phyloP scores from a whole-genome alignment of 2,329 filamentous ascomycete genomes.

The Endothia cerciana region DNA sequence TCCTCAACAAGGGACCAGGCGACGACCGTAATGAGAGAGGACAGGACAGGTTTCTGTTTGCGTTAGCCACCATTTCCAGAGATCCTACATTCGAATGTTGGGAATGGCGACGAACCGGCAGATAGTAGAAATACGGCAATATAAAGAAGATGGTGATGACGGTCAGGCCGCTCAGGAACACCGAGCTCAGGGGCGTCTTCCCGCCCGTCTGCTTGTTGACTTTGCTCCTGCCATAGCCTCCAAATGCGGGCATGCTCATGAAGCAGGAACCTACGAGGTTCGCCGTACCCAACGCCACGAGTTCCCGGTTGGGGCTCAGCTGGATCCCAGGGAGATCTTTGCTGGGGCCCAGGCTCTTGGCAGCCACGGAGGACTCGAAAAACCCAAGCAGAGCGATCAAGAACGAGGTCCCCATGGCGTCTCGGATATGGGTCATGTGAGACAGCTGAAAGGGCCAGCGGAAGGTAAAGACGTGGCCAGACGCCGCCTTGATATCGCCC shows the following conservation, averaged over 20 bases:
- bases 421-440: slow-evolving; percentile 80
- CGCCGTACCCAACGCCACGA: slow-evolving; percentile 87
- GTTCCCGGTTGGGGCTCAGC: slow-evolving; percentile 87
- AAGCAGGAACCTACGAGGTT: slow-evolving; percentile 93
- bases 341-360: slow-evolving; percentile 78
- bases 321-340: slow-evolving; percentile 78
- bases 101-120: slow-evolving; percentile 69
- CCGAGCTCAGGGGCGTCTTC: slow-evolving; percentile 89
- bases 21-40: slow-evolving; percentile 92
- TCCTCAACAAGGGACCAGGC: slow-evolving; percentile 95
- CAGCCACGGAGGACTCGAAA: slow-evolving; percentile 95
- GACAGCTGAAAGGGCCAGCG: slow-evolving; percentile 81
- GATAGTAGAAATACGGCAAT: slow-evolving; percentile 89
- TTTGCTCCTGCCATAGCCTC: slow-evolving; percentile 94
- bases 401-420: slow-evolving; percentile 88
- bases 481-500: slow-evolving; percentile 75
- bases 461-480: slow-evolving; percentile 75
- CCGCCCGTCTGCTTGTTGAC: slow-evolving; percentile 92
- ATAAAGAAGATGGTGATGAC: slow-evolving; percentile 80
- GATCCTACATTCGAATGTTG: too few relatives aligned
- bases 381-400: slow-evolving; percentile 95
- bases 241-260: slow-evolving; percentile 90
- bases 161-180: slow-evolving; percentile 83
- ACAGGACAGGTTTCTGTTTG: slow-evolving; percentile 86
- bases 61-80: slow-evolving; percentile 7